Evolutionary conservation across 495 filamentous ascomycete species (phyloP).

Genomic region (Annulohypoxylon stygium): DNA sequence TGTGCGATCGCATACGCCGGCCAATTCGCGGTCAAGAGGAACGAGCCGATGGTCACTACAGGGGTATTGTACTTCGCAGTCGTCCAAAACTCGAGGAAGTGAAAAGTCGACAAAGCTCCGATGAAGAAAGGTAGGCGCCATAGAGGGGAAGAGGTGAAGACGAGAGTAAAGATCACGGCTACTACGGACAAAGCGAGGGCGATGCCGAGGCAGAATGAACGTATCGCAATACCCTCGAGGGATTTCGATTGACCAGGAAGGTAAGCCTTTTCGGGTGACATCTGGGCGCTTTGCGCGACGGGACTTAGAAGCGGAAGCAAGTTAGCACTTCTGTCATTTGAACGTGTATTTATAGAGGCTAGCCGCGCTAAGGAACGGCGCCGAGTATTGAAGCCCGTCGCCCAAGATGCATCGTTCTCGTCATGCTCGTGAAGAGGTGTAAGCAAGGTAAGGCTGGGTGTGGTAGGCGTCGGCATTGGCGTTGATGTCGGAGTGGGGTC

Average conservation of each 20-base stretch:
- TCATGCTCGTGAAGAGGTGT: constrained; percentile 31
- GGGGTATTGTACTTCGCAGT: constrained; percentile 86
- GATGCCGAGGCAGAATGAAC: constrained; percentile 68
- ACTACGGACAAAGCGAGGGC: constrained; percentile 58
- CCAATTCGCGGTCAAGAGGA: constrained; percentile 89
- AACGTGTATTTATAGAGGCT: constrained; percentile 41
- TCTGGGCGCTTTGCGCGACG: constrained; percentile 40
- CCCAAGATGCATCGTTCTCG: constrained; percentile 47
- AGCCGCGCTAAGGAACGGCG: constrained; percentile 43
- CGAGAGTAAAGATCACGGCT: constrained; percentile 57
- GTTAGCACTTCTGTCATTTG: constrained; percentile 48
- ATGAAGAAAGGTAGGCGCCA: constrained; percentile 91
- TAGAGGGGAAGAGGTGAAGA: constrained; percentile 61
- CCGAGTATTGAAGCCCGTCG: constrained; percentile 46
- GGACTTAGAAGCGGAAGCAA: constrained; percentile 53
- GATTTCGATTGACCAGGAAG: constrained; percentile 74
- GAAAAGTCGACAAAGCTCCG: constrained; percentile 80
- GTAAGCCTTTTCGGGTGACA: constrained; percentile 51
- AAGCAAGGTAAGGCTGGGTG: constrained; percentile 29
- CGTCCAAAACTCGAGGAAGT: constrained; percentile 95
- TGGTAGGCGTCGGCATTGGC: constrained; percentile 35
- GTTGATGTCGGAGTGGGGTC: constrained; percentile 15
- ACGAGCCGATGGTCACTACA: constrained; percentile 77
- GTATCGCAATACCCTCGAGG: constrained; percentile 82
- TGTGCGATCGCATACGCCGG: constrained; percentile 88